Percentiles rank a stretch among this genome's conserved stretches.
These are phyloP conservation scores for Leccinum colubrinum DNA, from an alignment of 1,284 basidiomycete species.

Conservation along the genomic window DNA sequence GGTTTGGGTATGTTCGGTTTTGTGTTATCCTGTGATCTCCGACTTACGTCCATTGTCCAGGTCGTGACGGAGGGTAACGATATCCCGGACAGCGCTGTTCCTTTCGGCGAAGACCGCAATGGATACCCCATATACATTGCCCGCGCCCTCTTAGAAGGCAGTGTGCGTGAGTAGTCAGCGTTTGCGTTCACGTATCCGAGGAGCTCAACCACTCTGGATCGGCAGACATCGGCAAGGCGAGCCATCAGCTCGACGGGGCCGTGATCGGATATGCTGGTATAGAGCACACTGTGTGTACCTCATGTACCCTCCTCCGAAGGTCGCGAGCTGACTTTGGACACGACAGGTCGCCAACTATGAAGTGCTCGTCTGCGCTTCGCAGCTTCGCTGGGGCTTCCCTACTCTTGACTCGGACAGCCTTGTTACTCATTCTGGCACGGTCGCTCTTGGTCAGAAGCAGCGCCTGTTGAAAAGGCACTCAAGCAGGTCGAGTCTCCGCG, in stretches of 20 bases:
- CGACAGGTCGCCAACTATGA: constrained; percentile 12
- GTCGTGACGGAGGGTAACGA: constrained; percentile 23
- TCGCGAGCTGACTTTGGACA: neutral
- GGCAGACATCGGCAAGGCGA: constrained; percentile 31
- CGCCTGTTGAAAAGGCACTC: constrained; percentile 11
- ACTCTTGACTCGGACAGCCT: constrained; percentile 4
- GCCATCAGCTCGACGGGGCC: constrained; percentile 25
- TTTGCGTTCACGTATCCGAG: neutral
- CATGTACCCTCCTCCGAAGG: neutral
- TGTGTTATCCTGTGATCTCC: neutral
- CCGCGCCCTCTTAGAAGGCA: neutral
- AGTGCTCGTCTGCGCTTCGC: constrained; percentile 33
- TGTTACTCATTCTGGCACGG: constrained; percentile 26
- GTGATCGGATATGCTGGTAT: constrained; percentile 31
- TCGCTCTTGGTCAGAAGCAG: constrained; percentile 31
- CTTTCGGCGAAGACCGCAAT: constrained; percentile 32
- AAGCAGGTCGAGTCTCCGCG: constrained; percentile 1
- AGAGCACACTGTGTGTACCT: constrained; percentile 23
- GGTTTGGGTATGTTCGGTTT: constrained; percentile 26
- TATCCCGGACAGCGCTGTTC: constrained; percentile 32
- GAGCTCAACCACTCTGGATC: neutral
- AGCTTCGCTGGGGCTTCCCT: constrained; percentile 33
- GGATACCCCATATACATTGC: constrained; percentile 31
- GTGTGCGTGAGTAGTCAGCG: constrained; percentile 24
- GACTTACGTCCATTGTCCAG: neutral